Evolutionary conservation across 2,329 filamentous ascomycete genomes (phyloP).

Genomic region (Ophiostoma piceae): DNA sequence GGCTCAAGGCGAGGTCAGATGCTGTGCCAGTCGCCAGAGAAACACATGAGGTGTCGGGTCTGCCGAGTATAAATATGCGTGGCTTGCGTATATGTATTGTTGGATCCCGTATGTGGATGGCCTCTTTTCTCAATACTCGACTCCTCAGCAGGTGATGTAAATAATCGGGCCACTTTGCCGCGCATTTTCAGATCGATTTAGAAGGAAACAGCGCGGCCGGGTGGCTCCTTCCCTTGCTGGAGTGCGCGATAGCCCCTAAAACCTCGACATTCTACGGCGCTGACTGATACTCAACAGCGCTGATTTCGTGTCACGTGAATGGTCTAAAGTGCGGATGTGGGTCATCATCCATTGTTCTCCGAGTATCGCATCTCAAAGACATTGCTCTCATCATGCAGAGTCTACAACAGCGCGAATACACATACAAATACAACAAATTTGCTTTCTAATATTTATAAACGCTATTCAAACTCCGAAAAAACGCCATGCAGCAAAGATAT

Average conservation of each 20-base stretch:
- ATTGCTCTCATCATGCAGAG: not conserved
- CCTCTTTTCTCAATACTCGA: constrained; percentile 2
- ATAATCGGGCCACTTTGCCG: not conserved
- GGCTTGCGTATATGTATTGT: not conserved
- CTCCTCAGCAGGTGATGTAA: not conserved
- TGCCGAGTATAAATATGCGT: constrained; percentile 8
- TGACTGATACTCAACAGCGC: not conserved
- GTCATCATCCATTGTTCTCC: not conserved
- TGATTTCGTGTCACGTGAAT: constrained; percentile 15
- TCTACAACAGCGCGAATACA: not conserved
- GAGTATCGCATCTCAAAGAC: not conserved
- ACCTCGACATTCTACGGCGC: not conserved
- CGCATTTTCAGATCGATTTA: not conserved
- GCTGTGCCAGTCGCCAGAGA: not conserved
- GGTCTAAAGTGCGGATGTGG: not conserved
- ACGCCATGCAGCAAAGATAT: not conserved
- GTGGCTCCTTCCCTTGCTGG: not conserved
- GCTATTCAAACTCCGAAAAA: constrained; percentile 4
- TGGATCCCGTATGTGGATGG: not conserved
- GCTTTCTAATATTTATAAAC: not conserved
- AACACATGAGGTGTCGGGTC: not conserved
- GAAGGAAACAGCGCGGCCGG: not conserved
- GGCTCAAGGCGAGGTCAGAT: not conserved
- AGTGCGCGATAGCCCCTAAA: constrained; percentile 1
- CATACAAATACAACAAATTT: not conserved